A percentile compares a stretch with the other conserved stretches of the same genome.
phyloP scores from a whole-genome alignment of 495 filamentous ascomycete genomes.

The Penicillium antarcticum region DNA sequence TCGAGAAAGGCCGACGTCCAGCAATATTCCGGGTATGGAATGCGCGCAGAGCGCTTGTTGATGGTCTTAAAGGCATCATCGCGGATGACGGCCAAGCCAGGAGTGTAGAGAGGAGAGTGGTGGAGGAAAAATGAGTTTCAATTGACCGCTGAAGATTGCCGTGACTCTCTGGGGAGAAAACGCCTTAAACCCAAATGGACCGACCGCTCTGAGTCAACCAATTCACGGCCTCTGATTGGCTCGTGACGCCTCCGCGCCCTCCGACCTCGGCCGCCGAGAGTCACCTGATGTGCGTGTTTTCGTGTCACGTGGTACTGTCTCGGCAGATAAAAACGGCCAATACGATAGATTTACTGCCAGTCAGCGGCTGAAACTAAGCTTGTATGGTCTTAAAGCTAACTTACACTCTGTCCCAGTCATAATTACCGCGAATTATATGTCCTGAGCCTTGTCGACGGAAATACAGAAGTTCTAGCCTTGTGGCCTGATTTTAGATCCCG shows the following conservation, averaged over 20 bases:
- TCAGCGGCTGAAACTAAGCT: background rate
- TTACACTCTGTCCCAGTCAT: background rate
- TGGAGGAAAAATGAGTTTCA: slow-evolving; percentile 14
- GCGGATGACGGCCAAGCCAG: slow-evolving; percentile 37
- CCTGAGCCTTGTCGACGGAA: background rate
- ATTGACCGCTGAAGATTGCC: slow-evolving; percentile 17
- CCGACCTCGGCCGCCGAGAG: slow-evolving; percentile 29
- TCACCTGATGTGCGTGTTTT: slow-evolving; percentile 9
- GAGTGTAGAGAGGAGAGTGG: slow-evolving; percentile 12
- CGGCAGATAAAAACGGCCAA: background rate
- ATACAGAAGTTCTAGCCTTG: background rate
- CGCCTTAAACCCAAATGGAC: slow-evolving; percentile 20
- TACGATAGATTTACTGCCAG: background rate
- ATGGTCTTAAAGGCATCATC: slow-evolving; percentile 51
- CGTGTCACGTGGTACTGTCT: slow-evolving; percentile 4
- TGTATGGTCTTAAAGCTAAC: background rate
- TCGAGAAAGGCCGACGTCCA: slow-evolving; percentile 39
- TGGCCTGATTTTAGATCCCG: slow-evolving; percentile 1
- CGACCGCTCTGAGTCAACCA: slow-evolving; percentile 24
- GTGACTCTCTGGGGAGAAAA: slow-evolving; percentile 26
- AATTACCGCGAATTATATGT: background rate
- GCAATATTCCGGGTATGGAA: slow-evolving; percentile 40
- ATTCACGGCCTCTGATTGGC: slow-evolving; percentile 31
- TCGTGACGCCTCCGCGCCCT: slow-evolving; percentile 17
- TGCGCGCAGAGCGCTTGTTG: slow-evolving; percentile 45